Base-by-base conservation (phyloP, 148 eudicot genomes). In the Polygonum aviculare region DNA sequence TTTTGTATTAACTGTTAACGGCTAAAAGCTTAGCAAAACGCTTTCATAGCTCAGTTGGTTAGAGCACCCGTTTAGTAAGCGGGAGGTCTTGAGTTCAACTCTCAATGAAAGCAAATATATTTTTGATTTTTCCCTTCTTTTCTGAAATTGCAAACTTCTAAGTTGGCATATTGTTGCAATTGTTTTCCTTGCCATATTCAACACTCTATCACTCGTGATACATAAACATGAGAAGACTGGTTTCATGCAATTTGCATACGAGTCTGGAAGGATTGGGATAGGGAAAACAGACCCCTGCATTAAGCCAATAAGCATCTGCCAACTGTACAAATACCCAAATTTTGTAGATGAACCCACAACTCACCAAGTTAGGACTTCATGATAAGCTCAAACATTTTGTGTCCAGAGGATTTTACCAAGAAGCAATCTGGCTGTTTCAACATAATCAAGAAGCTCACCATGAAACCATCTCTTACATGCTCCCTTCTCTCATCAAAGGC, bases 41-140 rank as follows among this genome's bases (percentile, higher is more conserved):
- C 63, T 21, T 57, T 57, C 63, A 57, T 57, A 57, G 63, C 63
- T 77, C 82, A 80, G 85, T 78, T 83, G 82, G 79, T 83, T 83
- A 83, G 86, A 83, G 86, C 86, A 83, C 83, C 86, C 86, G 86
- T 83, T 83, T 83, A 83, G 86, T 83, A 83, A 83, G 86, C 83
- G 83, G 83, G 86, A 83, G 86, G 86, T 83, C 83, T 80, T 83
- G 86, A 81, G 83, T 83, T 83, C 86, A 71, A 83, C 86, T 83
- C 83, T 83, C 86, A 83, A 80, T 81, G 86, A 57, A 57, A 57
- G 63, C 63, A 57, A 57, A 0, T 57, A n/a, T 19, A 7, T 19
- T 57, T 19, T 19, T 21, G 0, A n/a, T 55, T 52, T 52, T 0
- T 16, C 3, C 5, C 4, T 6, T 12, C n/a, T n/a, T 50, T 50